Evolutionary conservation across 768 basidiomycete genomes (phyloP).

Genomic region (Lactarius evosmus): DNA sequence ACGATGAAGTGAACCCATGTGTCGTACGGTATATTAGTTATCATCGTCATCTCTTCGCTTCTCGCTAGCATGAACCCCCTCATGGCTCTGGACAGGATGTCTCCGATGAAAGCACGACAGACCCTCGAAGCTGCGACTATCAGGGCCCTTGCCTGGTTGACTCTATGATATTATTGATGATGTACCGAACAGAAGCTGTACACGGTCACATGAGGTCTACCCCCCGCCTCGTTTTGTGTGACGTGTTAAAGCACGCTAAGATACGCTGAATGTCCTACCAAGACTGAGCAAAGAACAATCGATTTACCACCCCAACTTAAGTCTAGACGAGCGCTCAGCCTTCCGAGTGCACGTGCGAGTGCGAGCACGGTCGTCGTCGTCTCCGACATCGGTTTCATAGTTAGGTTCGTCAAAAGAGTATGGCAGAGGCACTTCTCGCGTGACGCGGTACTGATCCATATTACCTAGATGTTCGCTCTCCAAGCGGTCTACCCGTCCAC

Average conservation of each 20-base stretch:
- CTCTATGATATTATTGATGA: too few species aligned
- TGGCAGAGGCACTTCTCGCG: conserved; percentile 80
- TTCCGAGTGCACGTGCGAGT: not conserved
- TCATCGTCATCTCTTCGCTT: not conserved
- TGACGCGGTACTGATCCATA: conserved; percentile 87
- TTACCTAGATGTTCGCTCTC: conserved; percentile 94
- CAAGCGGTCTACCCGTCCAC: conserved; percentile 52
- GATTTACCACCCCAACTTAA: not conserved
- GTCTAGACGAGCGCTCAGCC: conserved; percentile 2
- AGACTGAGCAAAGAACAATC: not conserved
- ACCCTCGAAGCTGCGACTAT: not conserved
- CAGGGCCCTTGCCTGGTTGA: not conserved
- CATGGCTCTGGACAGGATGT: not conserved
- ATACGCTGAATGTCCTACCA: not conserved
- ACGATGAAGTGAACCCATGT: conserved; percentile 56
- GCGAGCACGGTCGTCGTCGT: conserved; percentile 27
- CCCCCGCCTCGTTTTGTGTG: not conserved
- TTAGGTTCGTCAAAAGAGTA: conserved; percentile 53
- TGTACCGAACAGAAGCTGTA: not conserved
- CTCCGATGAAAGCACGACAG: not conserved
- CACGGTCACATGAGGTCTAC: not conserved
- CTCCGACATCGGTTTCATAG: conserved; percentile 48
- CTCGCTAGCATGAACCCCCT: not conserved
- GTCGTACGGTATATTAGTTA: not conserved
- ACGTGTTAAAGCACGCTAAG: not conserved